phyloP scores from a whole-genome alignment of 139 green algal species.

The Closterium sp. region DNA sequence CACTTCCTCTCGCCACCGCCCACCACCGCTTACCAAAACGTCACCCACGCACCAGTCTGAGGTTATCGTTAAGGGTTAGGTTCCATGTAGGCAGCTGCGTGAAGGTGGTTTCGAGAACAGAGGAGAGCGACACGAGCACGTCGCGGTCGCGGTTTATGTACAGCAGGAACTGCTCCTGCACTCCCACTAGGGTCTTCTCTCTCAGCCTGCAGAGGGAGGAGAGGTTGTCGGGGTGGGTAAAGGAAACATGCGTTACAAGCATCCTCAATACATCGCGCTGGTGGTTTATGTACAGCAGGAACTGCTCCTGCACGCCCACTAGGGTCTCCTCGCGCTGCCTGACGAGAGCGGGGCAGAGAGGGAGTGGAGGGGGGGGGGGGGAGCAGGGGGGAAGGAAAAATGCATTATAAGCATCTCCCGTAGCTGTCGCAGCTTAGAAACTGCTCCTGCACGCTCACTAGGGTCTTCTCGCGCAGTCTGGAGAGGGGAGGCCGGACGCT shows the following conservation, averaged over 20 bases:
- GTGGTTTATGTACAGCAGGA: neutral
- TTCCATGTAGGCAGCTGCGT: neutral
- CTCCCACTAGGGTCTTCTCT: neutral
- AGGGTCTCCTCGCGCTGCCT: neutral
- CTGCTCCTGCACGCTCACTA: too few species aligned
- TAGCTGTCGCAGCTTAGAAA: too few species aligned
- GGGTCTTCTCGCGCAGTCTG: too few species aligned
- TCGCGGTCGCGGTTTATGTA: neutral
- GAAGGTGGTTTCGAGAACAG: neutral
- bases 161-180: neutral
- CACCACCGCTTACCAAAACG: neutral
- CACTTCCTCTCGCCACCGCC: neutral
- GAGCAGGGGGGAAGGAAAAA: too few species aligned
- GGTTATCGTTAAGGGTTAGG: neutral
- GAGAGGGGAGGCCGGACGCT: too few species aligned
- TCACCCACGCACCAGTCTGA: neutral
- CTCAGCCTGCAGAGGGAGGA: neutral
- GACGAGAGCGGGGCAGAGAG: too few species aligned
- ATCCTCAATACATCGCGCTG: too few species aligned
- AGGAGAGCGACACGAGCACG: neutral
- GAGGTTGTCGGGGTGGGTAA: too few species aligned
- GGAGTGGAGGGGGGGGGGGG: too few species aligned
- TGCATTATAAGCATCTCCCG: too few species aligned
- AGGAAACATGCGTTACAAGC: too few species aligned
- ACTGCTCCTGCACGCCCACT: neutral